phyloP scores from a whole-genome alignment of 2,329 filamentous ascomycete species.

The Exophiala calicioides region DNA sequence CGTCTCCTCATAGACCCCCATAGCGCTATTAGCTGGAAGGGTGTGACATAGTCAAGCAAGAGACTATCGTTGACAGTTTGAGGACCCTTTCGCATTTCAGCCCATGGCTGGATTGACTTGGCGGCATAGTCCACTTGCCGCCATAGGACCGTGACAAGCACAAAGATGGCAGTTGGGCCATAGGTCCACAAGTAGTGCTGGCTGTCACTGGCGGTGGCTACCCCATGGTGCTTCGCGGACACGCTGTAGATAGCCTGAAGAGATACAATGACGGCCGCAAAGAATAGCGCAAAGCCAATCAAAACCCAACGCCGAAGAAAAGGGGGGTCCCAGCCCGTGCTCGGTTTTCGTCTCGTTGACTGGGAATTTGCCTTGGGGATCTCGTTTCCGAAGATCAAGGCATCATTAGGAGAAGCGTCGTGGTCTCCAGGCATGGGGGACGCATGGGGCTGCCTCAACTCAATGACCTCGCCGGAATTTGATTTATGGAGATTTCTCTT shows the following conservation, averaged over 20 bases:
- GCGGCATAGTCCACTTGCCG: constrained; percentile 26
- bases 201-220: constrained; percentile 15
- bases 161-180: constrained; percentile 24
- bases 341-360: background rate
- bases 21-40: constrained; percentile 19
- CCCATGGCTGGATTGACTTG: constrained; percentile 28
- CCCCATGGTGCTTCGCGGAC: constrained; percentile 15
- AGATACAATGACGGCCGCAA: constrained; percentile 16
- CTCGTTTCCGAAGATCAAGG: constrained; percentile 2
- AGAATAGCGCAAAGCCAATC: constrained; percentile 19
- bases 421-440: background rate
- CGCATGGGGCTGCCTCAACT: background rate
- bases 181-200: constrained; percentile 28
- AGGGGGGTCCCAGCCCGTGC: constrained; percentile 20
- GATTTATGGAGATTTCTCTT: background rate
- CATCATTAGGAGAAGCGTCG: constrained; percentile 4
- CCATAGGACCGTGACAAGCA: constrained; percentile 24
- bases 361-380: background rate
- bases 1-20: constrained; percentile 20
- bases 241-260: constrained; percentile 24
- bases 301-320: constrained; percentile 23
- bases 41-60: constrained; percentile 26
- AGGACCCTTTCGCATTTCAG: constrained; percentile 23
- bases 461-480: background rate
- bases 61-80: constrained; percentile 24